phyloP scores from a whole-genome alignment of 352 stramenopile species.

The Phytophthora sojae region DNA sequence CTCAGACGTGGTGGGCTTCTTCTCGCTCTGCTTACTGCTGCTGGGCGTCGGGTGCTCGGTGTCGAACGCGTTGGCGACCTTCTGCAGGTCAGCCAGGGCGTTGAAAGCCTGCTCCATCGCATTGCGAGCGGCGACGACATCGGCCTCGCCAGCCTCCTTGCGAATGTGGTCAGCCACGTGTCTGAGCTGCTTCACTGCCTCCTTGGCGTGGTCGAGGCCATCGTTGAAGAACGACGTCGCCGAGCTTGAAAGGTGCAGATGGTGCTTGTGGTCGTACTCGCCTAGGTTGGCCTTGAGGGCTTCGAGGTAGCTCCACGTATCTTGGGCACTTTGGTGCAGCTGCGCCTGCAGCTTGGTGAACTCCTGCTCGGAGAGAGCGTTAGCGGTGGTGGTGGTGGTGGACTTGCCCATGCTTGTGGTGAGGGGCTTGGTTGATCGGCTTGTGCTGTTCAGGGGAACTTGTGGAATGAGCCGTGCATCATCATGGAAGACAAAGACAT shows the following conservation, averaged over 20 bases:
- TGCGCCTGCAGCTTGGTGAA: constrained; percentile 36
- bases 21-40: constrained; percentile 24
- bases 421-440: neutral
- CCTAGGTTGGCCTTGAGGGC: constrained; percentile 32
- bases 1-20: constrained; percentile 32
- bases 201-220: constrained; percentile 38
- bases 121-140: constrained; percentile 19
- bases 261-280: constrained; percentile 35
- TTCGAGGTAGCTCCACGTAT: constrained; percentile 28
- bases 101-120: constrained; percentile 44
- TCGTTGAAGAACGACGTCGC: constrained; percentile 34
- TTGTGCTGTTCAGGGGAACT: constrained; percentile 5
- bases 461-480: constrained; percentile 16
- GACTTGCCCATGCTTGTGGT: constrained; percentile 32
- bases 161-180: constrained; percentile 28
- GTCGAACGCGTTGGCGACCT: constrained; percentile 39
- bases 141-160: constrained; percentile 16
- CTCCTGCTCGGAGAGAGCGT: constrained; percentile 26
- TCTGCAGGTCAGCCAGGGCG: constrained; percentile 33
- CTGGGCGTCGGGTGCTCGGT: constrained; percentile 14
- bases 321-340: constrained; percentile 34
- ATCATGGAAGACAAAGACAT: neutral
- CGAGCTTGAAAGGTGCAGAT: constrained; percentile 32
- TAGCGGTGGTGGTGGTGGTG: neutral
- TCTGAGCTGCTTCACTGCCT: constrained; percentile 31